phyloP scores from a whole-genome alignment of 768 basidiomycete genomes.

The Sistotremastrum suecicum region DNA sequence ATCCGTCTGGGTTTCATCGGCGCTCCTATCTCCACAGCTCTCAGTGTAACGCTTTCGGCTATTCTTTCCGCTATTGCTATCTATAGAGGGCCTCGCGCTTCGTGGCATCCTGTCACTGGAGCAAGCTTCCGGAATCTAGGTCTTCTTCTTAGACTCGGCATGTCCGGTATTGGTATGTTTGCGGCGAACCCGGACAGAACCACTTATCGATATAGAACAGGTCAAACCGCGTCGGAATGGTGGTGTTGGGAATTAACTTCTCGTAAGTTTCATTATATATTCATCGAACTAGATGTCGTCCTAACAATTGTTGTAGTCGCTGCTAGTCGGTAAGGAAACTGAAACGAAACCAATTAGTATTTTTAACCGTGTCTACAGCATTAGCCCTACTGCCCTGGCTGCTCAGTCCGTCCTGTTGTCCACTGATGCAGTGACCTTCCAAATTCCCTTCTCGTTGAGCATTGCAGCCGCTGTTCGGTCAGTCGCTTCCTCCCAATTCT shows the following conservation, averaged over 20 bases:
- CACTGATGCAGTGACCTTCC: conserved; percentile 19
- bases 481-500: not conserved
- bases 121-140: conserved; percentile 15
- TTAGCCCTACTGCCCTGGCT: conserved; percentile 27
- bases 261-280: conserved; percentile 6
- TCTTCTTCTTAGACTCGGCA: conserved; percentile 22
- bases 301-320: conserved; percentile 7
- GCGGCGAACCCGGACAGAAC: no score
- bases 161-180: conserved; percentile 18
- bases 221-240: conserved; percentile 28
- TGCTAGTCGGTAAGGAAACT: conserved; percentile 10
- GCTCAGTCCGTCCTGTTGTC: conserved; percentile 28
- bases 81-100: conserved; percentile 17
- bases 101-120: conserved; percentile 24
- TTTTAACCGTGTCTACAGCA: conserved; percentile 9
- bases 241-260: conserved; percentile 29
- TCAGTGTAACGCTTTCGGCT: conserved; percentile 3
- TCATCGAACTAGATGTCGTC: not conserved
- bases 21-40: conserved; percentile 27
- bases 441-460: conserved; percentile 23
- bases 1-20: conserved; percentile 30
- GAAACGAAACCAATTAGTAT: not conserved
- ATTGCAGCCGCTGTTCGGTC: conserved; percentile 26
- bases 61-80: not conserved
- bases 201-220: no score